These are phyloP conservation scores for Sugiyamaella valdiviana DNA, from an alignment of 805 yeast species.

Conservation along the genomic window DNA sequence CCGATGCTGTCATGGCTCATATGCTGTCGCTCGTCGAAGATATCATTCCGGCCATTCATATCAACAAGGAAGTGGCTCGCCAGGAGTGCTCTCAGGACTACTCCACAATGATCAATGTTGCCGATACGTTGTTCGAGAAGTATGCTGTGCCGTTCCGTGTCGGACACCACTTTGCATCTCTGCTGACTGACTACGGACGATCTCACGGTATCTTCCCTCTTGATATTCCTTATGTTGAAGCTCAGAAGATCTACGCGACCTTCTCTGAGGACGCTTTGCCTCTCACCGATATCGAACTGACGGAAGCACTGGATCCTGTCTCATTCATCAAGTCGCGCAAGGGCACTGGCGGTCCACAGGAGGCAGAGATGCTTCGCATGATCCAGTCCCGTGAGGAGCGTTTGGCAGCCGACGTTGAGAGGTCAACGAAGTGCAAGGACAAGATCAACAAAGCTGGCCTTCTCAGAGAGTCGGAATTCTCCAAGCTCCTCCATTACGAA, in stretches of 20 bases:
- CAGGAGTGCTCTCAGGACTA: constrained; percentile 11
- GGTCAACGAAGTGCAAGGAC: not conserved
- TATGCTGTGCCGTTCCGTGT: constrained; percentile 10
- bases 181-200: constrained; percentile 12
- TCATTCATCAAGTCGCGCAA: constrained; percentile 5
- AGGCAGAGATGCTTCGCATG: constrained; percentile 8
- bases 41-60: constrained; percentile 2
- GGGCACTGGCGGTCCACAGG: constrained; percentile 14
- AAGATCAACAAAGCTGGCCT: not conserved
- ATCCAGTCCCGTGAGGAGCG: constrained; percentile 1
- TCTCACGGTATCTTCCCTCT: constrained; percentile 7
- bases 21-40: constrained; percentile 10
- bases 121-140: constrained; percentile 12
- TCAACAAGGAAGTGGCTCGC: constrained; percentile 10
- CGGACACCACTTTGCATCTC: constrained; percentile 14
- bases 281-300: constrained; percentile 6
- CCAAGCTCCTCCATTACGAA: not conserved
- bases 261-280: constrained; percentile 7
- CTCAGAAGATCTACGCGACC: constrained; percentile 6
- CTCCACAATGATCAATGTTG: constrained; percentile 14
- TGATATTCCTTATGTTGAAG: constrained; percentile 8
- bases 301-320: constrained; percentile 11
- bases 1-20: constrained; percentile 8
- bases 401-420: not conserved
- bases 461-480: not conserved